phyloP scores from a whole-genome alignment of 1,139 yeast species.

The Suhomyces ambrosiae region DNA sequence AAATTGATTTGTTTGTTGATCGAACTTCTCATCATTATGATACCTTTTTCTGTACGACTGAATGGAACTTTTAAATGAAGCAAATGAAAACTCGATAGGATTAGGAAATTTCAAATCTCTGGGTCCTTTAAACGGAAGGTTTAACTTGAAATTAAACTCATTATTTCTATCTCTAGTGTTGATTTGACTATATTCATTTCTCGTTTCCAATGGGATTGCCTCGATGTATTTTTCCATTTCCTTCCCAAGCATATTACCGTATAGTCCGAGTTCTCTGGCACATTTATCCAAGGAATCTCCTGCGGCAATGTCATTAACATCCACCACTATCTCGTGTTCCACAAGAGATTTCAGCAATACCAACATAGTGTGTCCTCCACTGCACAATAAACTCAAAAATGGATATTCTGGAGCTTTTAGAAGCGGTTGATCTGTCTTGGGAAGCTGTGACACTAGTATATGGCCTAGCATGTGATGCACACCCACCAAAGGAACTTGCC shows the following conservation, averaged over 20 bases:
- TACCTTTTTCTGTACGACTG: constrained; percentile 30
- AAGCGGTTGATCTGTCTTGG: constrained; percentile 36
- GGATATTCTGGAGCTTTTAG: constrained; percentile 62
- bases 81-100: constrained; percentile 64
- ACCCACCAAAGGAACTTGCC: constrained; percentile 77
- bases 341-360: constrained; percentile 63
- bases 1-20: constrained; percentile 30
- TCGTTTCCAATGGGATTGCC: constrained; percentile 25
- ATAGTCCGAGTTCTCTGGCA: constrained; percentile 78
- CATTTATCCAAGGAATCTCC: constrained; percentile 95
- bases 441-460: constrained; percentile 67
- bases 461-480: constrained; percentile 98
- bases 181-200: constrained; percentile 23
- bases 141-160: constrained; percentile 25
- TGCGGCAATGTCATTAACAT: constrained; percentile 85
- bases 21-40: constrained; percentile 16
- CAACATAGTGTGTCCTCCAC: constrained; percentile 95
- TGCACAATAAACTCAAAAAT: constrained; percentile 73
- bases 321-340: constrained; percentile 71
- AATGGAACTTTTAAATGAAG: constrained; percentile 69
- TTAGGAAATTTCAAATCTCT: constrained; percentile 34
- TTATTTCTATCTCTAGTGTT: constrained; percentile 26
- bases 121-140: constrained; percentile 39
- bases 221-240: constrained; percentile 68
- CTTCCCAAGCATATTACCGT: constrained; percentile 83